phyloP scores from a whole-genome alignment of 371 early-diverging fungal genomes.

The Nematocida sp. region DNA sequence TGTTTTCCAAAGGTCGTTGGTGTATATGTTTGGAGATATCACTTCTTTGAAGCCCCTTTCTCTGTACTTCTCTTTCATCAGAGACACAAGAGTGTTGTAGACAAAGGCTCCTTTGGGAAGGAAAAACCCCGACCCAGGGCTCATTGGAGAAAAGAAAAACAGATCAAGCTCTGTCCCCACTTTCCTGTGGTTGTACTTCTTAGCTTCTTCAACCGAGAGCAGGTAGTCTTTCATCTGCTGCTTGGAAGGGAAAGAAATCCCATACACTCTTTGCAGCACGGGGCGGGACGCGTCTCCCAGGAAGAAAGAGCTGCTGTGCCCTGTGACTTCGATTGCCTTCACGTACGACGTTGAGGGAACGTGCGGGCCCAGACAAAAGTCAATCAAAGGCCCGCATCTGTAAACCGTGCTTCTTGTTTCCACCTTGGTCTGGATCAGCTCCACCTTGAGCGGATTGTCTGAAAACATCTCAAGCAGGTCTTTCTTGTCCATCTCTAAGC shows the following conservation, averaged over 20 bases:
- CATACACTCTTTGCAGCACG: slow-evolving; percentile 92
- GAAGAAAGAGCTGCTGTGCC: slow-evolving; percentile 93
- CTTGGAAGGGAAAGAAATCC: slow-evolving; percentile 92
- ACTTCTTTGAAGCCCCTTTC: slow-evolving; percentile 84
- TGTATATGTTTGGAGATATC: slow-evolving; percentile 89
- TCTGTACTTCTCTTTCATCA: slow-evolving; percentile 80
- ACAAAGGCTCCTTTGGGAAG: slow-evolving; percentile 87
- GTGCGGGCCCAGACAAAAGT: slow-evolving; percentile 96
- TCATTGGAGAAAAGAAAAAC: slow-evolving; percentile 89
- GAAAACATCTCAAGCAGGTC: slow-evolving; percentile 89
- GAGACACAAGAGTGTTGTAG: slow-evolving; percentile 80
- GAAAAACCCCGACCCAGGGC: slow-evolving; percentile 91
- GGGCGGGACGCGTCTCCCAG: slow-evolving; percentile 89
- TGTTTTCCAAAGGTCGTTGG: slow-evolving; percentile 86
- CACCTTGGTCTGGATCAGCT: slow-evolving; percentile 72
- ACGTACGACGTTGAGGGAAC: slow-evolving; percentile 84
- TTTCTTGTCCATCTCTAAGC: slow-evolving; percentile 77
- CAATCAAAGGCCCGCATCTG: slow-evolving; percentile 69
- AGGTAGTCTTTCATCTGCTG: slow-evolving; percentile 86
- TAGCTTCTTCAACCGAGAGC: slow-evolving; percentile 83
- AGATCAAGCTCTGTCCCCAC: slow-evolving; percentile 78
- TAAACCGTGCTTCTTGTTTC: slow-evolving; percentile 80
- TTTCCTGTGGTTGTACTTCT: slow-evolving; percentile 91
- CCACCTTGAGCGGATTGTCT: slow-evolving; percentile 64
- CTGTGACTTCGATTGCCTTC: slow-evolving; percentile 77